Evolutionary conservation across 257 asterid genomes (phyloP), one percentile per base, ranked within the genome.

Genomic region (Cynanchum wilfordii): DNA sequence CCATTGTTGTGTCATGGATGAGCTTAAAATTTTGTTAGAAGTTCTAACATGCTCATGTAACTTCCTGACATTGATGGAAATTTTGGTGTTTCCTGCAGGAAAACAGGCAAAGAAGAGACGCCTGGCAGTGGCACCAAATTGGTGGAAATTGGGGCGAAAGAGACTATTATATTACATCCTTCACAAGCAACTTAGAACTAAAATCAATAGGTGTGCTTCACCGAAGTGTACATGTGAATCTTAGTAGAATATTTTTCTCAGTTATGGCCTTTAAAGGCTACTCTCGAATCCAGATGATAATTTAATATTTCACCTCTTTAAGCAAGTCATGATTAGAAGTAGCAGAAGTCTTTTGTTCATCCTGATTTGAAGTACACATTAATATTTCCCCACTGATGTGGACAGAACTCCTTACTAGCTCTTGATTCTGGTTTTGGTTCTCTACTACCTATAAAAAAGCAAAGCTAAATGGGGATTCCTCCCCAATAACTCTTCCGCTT

Each of bases 131-230:
- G 78, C 68, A 64, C 98, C 97, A 24, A 52, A 69, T 20, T 90
- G 96, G 96, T 92, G 98, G 97, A 86, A 80, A 76, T 87, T 64
- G 89, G 97, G 96, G 27, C 85, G 84, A 17, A 92, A 81, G 76
- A 80, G 93, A 77, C 83, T 82, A 84, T 55, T 86, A 66, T 90
- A 86, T 79, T 80, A 50, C 44, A 73, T 86, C 51, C 70, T 85
- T 83, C 59, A 80, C 86, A 85, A 84, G 84, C 84, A 82, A 81
- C 81, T 73, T n/a, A 81, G 71, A 27, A 69, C 66, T 22, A 84
- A 74, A 77, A 66, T 67, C 10, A 76, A 55, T 58, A 45, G 80
- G 77, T 78, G 69, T 64, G 49, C 50, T 64, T 45, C 79, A 71
- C 50, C 77, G 70, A 73, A 81, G 60, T 62, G 73, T 66, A 63